Conservation (phyloP, 805 yeast genomes). For the Clavispora santaluciae region DNA sequence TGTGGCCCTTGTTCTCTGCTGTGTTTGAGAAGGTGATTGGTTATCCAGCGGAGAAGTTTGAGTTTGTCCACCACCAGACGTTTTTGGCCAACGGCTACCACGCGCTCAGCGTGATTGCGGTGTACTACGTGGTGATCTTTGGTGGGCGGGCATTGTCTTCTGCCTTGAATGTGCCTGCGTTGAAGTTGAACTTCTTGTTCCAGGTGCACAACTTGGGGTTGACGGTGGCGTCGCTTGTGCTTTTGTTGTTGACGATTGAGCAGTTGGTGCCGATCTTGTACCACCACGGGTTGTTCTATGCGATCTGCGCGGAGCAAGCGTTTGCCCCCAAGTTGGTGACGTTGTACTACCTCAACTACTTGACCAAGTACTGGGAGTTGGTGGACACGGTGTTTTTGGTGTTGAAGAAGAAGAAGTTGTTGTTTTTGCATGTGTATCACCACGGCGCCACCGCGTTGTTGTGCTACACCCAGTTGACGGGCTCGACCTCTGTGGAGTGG, state of each 20-base stretch:
- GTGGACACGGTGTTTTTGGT: constrained; percentile 90
- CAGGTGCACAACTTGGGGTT: constrained; percentile 80
- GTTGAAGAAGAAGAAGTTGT: constrained; percentile 83
- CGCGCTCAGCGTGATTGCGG: constrained; percentile 40
- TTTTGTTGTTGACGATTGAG: constrained; percentile 71
- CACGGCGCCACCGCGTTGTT: constrained; percentile 97
- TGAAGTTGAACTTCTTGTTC: constrained; percentile 70
- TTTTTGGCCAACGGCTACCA: constrained; percentile 63
- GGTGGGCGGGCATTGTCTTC: constrained; percentile 73
- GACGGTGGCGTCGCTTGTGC: constrained; percentile 60
- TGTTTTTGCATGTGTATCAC: constrained; percentile 93
- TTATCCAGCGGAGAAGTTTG: constrained; percentile 61
- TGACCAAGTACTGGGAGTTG: constrained; percentile 85
- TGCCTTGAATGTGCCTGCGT: constrained; percentile 50
- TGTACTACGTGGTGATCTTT: constrained; percentile 37
- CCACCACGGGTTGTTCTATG: constrained; percentile 73
- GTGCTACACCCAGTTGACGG: constrained; percentile 89
- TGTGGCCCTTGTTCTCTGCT: constrained; percentile 65
- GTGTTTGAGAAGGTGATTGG: constrained; percentile 44
- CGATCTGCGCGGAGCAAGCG: constrained; percentile 72
- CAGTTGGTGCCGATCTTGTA: constrained; percentile 77
- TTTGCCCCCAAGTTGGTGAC: constrained; percentile 83
- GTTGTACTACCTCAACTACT: constrained; percentile 84
- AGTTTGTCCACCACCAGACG: constrained; percentile 59
- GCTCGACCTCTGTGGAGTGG: constrained; percentile 90